These are phyloP conservation scores for Helicocarpus griseus DNA, from an alignment of 2,329 filamentous ascomycete genomes.

Conservation along the genomic window DNA sequence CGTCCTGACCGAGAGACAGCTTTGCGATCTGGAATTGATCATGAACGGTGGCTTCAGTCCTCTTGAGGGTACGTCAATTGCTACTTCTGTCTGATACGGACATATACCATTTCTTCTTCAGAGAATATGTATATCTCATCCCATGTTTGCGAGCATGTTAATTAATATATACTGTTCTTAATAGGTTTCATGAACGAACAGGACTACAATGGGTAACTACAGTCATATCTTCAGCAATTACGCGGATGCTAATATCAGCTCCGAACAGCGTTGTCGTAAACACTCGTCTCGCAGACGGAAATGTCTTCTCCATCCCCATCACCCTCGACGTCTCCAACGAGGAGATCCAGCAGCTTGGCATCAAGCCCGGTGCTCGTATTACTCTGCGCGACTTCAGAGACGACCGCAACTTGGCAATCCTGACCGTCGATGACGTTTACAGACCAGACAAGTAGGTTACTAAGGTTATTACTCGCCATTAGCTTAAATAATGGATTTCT, in stretches of 20 bases:
- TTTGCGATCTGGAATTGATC: slow-evolving; percentile 95
- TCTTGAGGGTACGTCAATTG: slow-evolving; percentile 65
- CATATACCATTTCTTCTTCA: background rate
- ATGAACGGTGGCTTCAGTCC: slow-evolving; percentile 97
- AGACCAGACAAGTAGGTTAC: slow-evolving; percentile 75
- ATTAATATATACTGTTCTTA: slow-evolving; percentile 11
- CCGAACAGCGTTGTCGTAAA: slow-evolving; percentile 68
- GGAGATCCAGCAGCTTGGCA: slow-evolving; percentile 61
- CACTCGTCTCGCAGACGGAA: slow-evolving; percentile 76
- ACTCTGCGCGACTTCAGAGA: slow-evolving; percentile 92
- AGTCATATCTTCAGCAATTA: background rate
- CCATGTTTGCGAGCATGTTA: too few species aligned
- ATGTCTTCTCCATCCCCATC: slow-evolving; percentile 94
- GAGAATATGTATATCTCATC: background rate
- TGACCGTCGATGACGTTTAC: slow-evolving; percentile 94
- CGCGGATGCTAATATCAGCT: slow-evolving; percentile 10
- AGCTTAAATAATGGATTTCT: too few species aligned
- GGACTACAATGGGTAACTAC: slow-evolving; percentile 82
- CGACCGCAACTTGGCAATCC: slow-evolving; percentile 88
- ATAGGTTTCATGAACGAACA: slow-evolving; percentile 93
- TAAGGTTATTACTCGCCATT: background rate
- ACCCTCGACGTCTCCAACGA: slow-evolving; percentile 74
- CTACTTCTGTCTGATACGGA: background rate
- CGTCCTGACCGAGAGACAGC: slow-evolving; percentile 79
- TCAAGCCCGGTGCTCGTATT: slow-evolving; percentile 73